Percentiles rank a stretch among this genome's conserved stretches.
phyloP scores from a whole-genome alignment of 495 filamentous ascomycete genomes.

The Hypoxylon rickii region DNA sequence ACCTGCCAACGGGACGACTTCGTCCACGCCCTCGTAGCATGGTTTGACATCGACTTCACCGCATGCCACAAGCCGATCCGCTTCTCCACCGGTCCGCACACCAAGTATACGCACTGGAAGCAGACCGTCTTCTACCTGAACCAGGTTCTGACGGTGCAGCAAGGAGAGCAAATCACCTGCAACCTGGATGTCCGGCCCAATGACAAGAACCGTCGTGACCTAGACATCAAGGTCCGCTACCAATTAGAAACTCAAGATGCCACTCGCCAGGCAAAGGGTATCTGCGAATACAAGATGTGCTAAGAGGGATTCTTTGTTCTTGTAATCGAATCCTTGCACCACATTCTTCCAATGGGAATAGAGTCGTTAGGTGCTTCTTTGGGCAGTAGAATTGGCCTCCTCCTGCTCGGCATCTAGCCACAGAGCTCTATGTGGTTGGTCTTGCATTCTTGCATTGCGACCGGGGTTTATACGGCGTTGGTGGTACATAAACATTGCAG shows the following conservation, averaged over 20 bases:
- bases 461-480: constrained; percentile 23
- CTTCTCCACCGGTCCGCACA: constrained; percentile 87
- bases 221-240: constrained; percentile 90
- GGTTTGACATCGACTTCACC: constrained; percentile 98
- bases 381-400: background rate
- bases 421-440: constrained; percentile 6
- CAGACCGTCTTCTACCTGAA: constrained; percentile 90
- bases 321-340: background rate
- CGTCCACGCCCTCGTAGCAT: constrained; percentile 92
- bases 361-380: background rate
- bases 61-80: constrained; percentile 86
- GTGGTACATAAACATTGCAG: constrained; percentile 16
- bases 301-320: constrained; percentile 21
- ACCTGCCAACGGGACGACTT: constrained; percentile 80
- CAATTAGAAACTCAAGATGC: constrained; percentile 74
- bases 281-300: constrained; percentile 90
- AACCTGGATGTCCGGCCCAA: constrained; percentile 83
- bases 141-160: constrained; percentile 82
- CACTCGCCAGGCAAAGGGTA: constrained; percentile 67
- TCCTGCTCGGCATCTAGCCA: constrained; percentile 1
- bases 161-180: constrained; percentile 73
- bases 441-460: constrained; percentile 28
- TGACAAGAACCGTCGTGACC: constrained; percentile 88
- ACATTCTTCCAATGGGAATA: constrained; percentile 3
- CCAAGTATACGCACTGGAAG: constrained; percentile 95